Conservation (phyloP, 2,329 filamentous ascomycete genomes). For the Beauveria rudraprayagi region DNA sequence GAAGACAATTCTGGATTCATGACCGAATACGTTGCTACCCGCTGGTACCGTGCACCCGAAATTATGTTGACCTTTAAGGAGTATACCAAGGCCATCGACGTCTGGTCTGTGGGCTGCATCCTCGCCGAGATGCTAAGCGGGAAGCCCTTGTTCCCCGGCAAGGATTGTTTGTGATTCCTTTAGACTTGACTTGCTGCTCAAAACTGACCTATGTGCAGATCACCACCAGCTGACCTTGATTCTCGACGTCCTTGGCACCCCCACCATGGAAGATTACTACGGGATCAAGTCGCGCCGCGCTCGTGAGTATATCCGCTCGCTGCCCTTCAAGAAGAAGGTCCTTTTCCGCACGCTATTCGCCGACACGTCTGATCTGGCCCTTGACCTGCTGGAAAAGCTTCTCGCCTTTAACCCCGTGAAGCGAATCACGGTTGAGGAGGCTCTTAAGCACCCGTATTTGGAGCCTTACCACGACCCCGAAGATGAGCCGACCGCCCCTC, state of each 20-base stretch:
- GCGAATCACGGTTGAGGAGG: conserved; percentile 96
- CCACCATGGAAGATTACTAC: conserved; percentile 99
- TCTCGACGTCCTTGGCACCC: conserved; percentile 91
- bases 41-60: conserved; percentile 97
- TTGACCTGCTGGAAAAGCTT: conserved; percentile 91
- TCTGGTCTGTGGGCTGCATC: conserved; percentile 98
- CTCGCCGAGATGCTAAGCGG: conserved; percentile 97
- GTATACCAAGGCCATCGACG: conserved; percentile 98
- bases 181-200: not conserved
- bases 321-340: conserved; percentile 99
- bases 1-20: conserved; percentile 99
- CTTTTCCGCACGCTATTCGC: conserved; percentile 95
- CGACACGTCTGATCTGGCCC: conserved; percentile 93
- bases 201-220: conserved; percentile 43
- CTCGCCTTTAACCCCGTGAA: conserved; percentile 98
- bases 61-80: conserved; percentile 99
- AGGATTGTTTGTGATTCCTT: conserved; percentile 69
- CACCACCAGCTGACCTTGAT: conserved; percentile 98
- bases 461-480: conserved; percentile 99
- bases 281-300: conserved; percentile 98
- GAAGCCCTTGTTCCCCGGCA: conserved; percentile 95
- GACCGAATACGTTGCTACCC: conserved; percentile 99
- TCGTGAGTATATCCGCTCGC: conserved; percentile 93
- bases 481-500: conserved; percentile 92
- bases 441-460: conserved; percentile 92